Evolutionary conservation across 2,329 filamentous ascomycete species (phyloP).

Genomic region (Colletotrichum tropicale): DNA sequence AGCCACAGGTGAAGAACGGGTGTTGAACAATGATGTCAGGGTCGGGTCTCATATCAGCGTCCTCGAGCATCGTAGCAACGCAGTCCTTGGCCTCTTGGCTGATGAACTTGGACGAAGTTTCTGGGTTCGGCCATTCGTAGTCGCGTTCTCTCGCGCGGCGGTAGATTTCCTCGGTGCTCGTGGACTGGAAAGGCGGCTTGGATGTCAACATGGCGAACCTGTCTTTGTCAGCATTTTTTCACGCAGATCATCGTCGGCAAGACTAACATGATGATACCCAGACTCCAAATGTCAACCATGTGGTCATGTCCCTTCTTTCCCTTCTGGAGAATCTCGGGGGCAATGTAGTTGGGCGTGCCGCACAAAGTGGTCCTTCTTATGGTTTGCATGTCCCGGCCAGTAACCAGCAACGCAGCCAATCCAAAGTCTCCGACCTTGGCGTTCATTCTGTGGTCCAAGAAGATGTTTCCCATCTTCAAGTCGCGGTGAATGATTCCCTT

Average conservation of each 20-base stretch:
- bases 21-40: constrained; percentile 82
- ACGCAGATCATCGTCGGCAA: no score
- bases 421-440: constrained; percentile 98
- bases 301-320: constrained; percentile 94
- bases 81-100: constrained; percentile 79
- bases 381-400: constrained; percentile 86
- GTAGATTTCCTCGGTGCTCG: constrained; percentile 86
- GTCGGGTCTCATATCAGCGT: constrained; percentile 75
- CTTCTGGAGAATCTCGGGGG: constrained; percentile 94
- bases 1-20: constrained; percentile 78
- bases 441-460: constrained; percentile 93
- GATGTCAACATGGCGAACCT: constrained; percentile 97
- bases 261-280: constrained; percentile 91
- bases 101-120: constrained; percentile 71
- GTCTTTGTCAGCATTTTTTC: constrained; percentile 26
- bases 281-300: constrained; percentile 97
- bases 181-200: constrained; percentile 94
- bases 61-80: constrained; percentile 76
- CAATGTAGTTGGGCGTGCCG: constrained; percentile 97
- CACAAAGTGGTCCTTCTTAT: constrained; percentile 90
- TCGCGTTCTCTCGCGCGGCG: constrained; percentile 71
- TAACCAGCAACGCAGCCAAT: constrained; percentile 87
- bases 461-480: constrained; percentile 97
- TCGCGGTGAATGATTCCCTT: constrained; percentile 97
- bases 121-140: constrained; percentile 78